Evolutionary conservation across 1,284 basidiomycete genomes (phyloP), one percentile per base, ranked within the genome.

Genomic region (Inonotus hispidus): DNA sequence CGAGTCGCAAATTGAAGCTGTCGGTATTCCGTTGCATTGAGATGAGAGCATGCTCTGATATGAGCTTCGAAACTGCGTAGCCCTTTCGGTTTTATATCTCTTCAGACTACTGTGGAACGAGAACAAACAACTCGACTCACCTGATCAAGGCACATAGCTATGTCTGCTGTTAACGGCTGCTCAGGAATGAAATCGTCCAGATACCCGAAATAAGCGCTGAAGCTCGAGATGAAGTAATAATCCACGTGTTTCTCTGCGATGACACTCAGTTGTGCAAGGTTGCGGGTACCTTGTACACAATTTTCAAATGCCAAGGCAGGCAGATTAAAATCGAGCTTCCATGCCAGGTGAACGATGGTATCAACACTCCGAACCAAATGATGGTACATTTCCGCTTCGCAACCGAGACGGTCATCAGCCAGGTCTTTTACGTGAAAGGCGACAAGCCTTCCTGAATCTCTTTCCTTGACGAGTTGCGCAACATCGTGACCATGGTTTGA

Each of bases 241-340:
- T 37, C 16, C 19, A 32, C 23, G 38, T 46, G 25, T 47, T 49
- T 25, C 21, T 19, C 25, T 37, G 13, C 19, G 8, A 53, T 45
- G 5, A 60, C 19, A 16, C 35, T 61, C 35, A 70, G 61, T 29
- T 67, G 59, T 21, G 69, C 62, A 14, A 71, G 47, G 10, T 60
- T 60, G 0, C 69, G 64, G 4, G 65, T 56, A 1, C 64, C 67
- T 8, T 35, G n/a, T 1, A 71, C 32, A 43, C 63, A 56, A 16
- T 53, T 45, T 41, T 67, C 56, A 53, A 71, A 70, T 3, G 65
- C 64, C 19, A 56, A 29, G 8, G 69, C 52, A 8, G 62, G 49
- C 19, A 66, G 23, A 53, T 68, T 68, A 57, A 71, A 71, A 37
- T 71, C 63, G 5, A 71, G 65, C 2, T 53, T 65, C 70, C 70